These are phyloP conservation scores for Oemleria cerasiformis DNA, from an alignment of 306 rosid species.

Conservation along the genomic window DNA sequence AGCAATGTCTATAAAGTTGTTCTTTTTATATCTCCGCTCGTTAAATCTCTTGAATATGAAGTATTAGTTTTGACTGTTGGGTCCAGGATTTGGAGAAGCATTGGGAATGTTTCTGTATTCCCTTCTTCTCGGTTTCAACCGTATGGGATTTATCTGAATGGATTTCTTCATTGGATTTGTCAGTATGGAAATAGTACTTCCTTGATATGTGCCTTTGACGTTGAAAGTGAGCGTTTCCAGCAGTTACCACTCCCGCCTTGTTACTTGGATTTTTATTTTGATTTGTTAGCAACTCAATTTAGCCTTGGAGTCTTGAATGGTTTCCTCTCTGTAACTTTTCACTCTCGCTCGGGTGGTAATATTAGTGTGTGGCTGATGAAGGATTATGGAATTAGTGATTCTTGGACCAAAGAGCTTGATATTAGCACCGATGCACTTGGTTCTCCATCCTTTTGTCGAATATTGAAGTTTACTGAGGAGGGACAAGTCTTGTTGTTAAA, in stretches of 20 bases:
- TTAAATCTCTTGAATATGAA: background rate
- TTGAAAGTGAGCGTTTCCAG: background rate
- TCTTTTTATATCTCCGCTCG: background rate
- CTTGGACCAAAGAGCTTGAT: slow-evolving; percentile 12
- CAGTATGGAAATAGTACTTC: background rate
- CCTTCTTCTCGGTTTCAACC: background rate
- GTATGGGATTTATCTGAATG: background rate
- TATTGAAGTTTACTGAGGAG: slow-evolving; percentile 1
- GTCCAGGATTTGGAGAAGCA: background rate
- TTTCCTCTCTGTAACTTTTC: background rate
- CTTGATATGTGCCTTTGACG: background rate
- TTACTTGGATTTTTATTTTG: background rate
- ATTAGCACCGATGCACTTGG: background rate
- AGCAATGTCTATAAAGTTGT: background rate
- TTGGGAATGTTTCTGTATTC: background rate
- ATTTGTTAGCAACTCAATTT: background rate
- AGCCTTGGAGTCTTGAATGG: slow-evolving; percentile 5
- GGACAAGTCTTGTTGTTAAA: background rate
- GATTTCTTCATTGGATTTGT: slow-evolving; percentile 2
- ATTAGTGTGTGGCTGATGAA: slow-evolving; percentile 13
- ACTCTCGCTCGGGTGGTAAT: background rate
- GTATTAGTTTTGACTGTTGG: background rate
- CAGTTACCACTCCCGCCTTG: background rate
- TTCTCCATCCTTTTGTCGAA: background rate
- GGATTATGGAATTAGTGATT: slow-evolving; percentile 1